Conservation (phyloP, 176 grass and related monocot species). For the Aegilops tauschii region DNA sequence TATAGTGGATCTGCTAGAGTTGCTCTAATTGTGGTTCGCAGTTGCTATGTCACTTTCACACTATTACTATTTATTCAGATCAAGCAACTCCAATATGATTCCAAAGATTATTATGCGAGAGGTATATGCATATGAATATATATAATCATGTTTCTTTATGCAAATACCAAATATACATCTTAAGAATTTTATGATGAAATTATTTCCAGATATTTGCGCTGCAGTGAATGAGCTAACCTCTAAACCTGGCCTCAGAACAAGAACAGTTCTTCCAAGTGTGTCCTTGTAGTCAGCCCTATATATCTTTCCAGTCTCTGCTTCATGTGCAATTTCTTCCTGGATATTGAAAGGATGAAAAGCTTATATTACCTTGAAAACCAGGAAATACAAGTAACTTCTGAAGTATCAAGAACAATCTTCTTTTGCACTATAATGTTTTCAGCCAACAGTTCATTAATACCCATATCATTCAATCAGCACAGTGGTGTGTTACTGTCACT, state of each 20-base stretch:
- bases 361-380: constrained; percentile 3
- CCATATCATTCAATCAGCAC: not conserved
- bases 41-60: not conserved
- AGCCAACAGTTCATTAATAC: not conserved
- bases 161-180: not conserved
- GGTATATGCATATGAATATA: not conserved
- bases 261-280: constrained; percentile 78
- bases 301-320: constrained; percentile 84
- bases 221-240: constrained; percentile 37
- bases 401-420: not conserved
- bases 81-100: not conserved
- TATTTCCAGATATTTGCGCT: constrained; percentile 9
- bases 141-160: not conserved
- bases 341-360: constrained; percentile 5
- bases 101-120: not conserved
- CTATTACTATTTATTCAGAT: not conserved
- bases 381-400: not conserved
- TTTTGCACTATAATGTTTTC: not conserved
- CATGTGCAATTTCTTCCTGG: constrained; percentile 64
- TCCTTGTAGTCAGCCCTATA: constrained; percentile 77
- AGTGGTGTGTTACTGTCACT: not conserved
- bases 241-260: constrained; percentile 75
- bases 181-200: not conserved
- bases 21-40: not conserved
- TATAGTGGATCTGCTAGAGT: too few relatives aligned